phyloP scores from a whole-genome alignment of 2,329 filamentous ascomycete species.

The Fusarium albosuccineum region DNA sequence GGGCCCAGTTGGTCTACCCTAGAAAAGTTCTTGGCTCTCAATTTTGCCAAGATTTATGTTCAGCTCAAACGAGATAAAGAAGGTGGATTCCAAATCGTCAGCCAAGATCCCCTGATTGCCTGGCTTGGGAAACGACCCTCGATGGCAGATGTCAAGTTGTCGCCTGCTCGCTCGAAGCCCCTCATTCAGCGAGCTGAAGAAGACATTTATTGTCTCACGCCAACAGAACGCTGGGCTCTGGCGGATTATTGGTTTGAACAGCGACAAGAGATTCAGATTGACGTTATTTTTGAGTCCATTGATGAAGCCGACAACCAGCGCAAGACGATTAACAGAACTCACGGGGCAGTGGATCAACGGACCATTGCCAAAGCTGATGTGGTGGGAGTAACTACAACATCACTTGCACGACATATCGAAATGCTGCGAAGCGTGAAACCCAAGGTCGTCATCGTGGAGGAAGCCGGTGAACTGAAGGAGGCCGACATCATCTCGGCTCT shows the following conservation, averaged over 20 bases:
- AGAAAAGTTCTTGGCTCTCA: neutral
- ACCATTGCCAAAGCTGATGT: conserved; percentile 56
- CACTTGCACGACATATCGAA: conserved; percentile 65
- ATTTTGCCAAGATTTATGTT: neutral
- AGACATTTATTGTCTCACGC: neutral
- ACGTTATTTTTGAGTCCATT: conserved; percentile 1
- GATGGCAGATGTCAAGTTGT: no score
- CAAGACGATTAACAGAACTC: conserved; percentile 8
- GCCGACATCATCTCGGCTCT: conserved; percentile 69
- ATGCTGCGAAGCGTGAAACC: conserved; percentile 58
- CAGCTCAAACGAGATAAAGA: neutral
- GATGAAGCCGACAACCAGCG: conserved; percentile 6
- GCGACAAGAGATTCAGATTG: neutral
- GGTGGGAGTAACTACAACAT: conserved; percentile 70
- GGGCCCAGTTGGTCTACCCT: neutral
- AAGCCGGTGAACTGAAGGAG: conserved; percentile 75
- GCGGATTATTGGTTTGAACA: neutral
- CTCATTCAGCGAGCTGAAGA: neutral
- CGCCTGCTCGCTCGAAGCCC: no score
- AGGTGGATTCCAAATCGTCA: neutral
- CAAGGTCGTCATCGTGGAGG: conserved; percentile 73
- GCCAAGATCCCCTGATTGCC: neutral
- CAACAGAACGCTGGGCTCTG: conserved; percentile 11
- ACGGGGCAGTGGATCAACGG: conserved; percentile 51
- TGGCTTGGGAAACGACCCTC: neutral